These are phyloP conservation scores for Kwoniella mangroviensis DNA, from an alignment of 768 basidiomycete species.

Conservation along the genomic window DNA sequence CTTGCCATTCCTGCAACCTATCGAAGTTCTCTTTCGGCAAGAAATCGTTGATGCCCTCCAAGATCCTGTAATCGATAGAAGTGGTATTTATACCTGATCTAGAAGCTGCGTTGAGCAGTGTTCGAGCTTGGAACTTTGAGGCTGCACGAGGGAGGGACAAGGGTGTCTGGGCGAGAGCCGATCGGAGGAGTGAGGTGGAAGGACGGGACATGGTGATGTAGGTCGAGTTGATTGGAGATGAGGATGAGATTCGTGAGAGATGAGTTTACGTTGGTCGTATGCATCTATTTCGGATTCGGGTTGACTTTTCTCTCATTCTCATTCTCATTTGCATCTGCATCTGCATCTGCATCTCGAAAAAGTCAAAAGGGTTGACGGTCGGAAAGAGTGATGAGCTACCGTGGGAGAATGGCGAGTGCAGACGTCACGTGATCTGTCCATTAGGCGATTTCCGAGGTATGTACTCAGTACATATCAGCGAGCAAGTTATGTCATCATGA, in stretches of 20 bases:
- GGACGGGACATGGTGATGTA: slow-evolving; percentile 12
- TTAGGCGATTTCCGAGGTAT: not conserved
- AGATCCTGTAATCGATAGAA: slow-evolving; percentile 41
- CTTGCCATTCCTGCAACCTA: slow-evolving; percentile 49
- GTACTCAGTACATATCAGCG: no score
- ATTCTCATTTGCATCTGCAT: not conserved
- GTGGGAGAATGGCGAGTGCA: not conserved
- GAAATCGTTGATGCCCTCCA: slow-evolving; percentile 41
- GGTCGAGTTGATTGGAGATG: not conserved
- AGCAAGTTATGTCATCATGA: no score
- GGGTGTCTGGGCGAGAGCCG: slow-evolving; percentile 13
- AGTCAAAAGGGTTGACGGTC: slow-evolving; percentile 9
- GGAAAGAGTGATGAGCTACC: not conserved
- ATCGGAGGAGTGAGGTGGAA: slow-evolving; percentile 15
- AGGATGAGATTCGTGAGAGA: not conserved
- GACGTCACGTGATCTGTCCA: not conserved
- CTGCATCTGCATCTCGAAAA: slow-evolving; percentile 14
- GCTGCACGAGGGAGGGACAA: not conserved
- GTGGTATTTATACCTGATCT: slow-evolving; percentile 28
- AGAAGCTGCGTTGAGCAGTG: slow-evolving; percentile 13
- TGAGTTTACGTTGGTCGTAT: not conserved
- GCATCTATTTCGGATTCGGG: not conserved
- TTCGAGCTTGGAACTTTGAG: not conserved
- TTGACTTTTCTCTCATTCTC: not conserved
- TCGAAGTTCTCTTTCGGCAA: slow-evolving; percentile 45